A percentile compares a stretch with the other conserved stretches of the same genome.
These are phyloP conservation scores for Talaromyces adpressus DNA, from an alignment of 495 filamentous ascomycete species.

Conservation along the genomic window DNA sequence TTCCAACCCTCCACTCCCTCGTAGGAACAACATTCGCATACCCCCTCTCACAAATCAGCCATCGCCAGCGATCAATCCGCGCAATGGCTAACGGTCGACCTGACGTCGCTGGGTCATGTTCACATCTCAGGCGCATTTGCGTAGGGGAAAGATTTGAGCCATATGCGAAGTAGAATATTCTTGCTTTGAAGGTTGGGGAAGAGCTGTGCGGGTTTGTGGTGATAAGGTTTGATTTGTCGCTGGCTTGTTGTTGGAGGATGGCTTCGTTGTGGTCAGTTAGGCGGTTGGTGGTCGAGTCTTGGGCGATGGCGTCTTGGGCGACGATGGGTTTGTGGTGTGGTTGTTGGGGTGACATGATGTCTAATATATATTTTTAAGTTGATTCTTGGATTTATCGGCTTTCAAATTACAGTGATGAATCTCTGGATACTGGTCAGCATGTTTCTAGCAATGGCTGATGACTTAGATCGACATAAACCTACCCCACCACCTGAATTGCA, in stretches of 20 bases:
- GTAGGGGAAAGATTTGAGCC: conserved; percentile 62
- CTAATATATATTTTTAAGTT: not conserved
- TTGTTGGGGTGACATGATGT: not conserved
- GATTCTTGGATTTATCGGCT: no score
- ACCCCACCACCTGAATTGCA: not conserved
- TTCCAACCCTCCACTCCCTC: conserved; percentile 16
- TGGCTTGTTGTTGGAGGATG: conserved; percentile 3
- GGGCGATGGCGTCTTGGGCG: conserved; percentile 6
- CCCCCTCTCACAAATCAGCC: conserved; percentile 60
- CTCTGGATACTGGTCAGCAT: not conserved
- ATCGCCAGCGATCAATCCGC: conserved; percentile 46
- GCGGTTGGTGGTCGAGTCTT: conserved; percentile 8
- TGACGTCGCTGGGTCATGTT: conserved; percentile 39
- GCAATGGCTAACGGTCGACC: conserved; percentile 40
- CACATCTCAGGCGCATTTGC: conserved; percentile 62
- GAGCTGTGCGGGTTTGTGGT: not conserved
- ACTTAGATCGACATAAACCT: not conserved
- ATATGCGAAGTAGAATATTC: conserved; percentile 62
- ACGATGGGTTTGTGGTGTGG: not conserved
- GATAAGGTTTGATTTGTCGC: not conserved
- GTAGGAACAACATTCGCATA: conserved; percentile 62
- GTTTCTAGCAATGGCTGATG: not conserved
- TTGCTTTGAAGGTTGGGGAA: not conserved
- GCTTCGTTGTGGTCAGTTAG: conserved; percentile 2
- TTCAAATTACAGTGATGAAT: not conserved